Base-by-base conservation (phyloP, 305 asterid genomes). In the Fraxinus xanthoxyloides region DNA sequence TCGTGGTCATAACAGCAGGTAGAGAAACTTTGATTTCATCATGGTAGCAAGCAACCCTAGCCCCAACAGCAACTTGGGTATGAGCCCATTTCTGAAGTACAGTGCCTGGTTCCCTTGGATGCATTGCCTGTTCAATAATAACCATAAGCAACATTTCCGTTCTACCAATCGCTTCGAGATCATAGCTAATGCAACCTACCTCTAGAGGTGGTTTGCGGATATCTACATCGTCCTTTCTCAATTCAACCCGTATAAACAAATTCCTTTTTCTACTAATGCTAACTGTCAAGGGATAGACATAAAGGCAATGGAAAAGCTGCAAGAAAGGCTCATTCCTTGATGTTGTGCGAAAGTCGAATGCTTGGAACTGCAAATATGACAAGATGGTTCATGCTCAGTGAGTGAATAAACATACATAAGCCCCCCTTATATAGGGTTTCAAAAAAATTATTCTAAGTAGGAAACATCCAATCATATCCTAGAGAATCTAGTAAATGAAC, bases 271-370 rank as follows among this genome's bases (percentile, higher is more conserved):
- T 90, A 87, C 92, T 90, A 98, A 94, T 88, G 91, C 91, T 91
- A 77, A 95, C 95, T 82, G 93, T 93, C 90, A 93, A 85, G 36
- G 99, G 99, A 88, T 94, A 91, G 84, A 93, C 95, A 92, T 94
- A 97, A 77, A 97, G 98, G 89, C 97, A 94, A 87, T 97, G 99
- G 84, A 97, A 97, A 84, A 89, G 98, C 89, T 94, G 98, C 90
- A 93, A 89, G 92, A 93, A 97, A 59, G 99, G 99, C 87, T 97
- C 98, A 69, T 93, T 97, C 92, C 98, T 97, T 73, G 97, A 91
- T 23, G 97, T 94, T 54, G 94, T 91, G 87, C 98, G 97, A 83
- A 97, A 97, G 92, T 97, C 99, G 87, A 97, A 97, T 73, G 99
- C 98, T 87, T 94, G 97, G 87, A 93, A 91, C 99, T 97, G 97